These are phyloP conservation scores for Elymus sibiricus DNA, from an alignment of 176 grass and related monocot species.

Conservation along the genomic window DNA sequence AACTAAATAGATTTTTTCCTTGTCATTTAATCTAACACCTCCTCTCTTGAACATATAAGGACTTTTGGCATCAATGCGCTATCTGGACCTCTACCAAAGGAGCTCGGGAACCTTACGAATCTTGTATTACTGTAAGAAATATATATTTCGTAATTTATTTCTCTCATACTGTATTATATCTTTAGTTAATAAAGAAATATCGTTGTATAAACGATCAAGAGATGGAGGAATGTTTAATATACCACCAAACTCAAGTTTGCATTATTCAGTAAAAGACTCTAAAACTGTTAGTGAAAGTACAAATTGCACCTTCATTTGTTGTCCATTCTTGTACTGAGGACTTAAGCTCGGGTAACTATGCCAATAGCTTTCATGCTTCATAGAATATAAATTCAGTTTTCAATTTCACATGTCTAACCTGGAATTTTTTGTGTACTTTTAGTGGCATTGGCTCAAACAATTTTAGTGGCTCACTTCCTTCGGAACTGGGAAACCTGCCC, in stretches of 20 bases:
- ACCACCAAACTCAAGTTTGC: not conserved
- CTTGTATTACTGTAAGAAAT: conserved; percentile 47
- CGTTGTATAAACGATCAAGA: no score
- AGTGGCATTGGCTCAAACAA: conserved; percentile 39
- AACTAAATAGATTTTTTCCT: not conserved
- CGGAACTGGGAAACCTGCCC: conserved; percentile 45
- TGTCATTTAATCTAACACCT: not conserved
- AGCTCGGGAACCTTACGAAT: conserved; percentile 63
- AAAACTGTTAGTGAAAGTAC: not conserved
- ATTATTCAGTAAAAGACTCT: not conserved
- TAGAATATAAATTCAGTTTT: not conserved
- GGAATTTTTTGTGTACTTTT: not conserved
- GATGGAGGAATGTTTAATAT: not conserved
- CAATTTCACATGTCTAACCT: not conserved
- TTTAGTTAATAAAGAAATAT: no score
- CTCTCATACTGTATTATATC: not conserved
- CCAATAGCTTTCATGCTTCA: not conserved
- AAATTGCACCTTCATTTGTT: not conserved
- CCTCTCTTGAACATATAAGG: conserved; percentile 43
- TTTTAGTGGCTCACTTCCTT: conserved; percentile 48
- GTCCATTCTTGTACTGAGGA: not conserved
- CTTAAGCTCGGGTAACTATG: not conserved
- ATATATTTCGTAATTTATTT: not conserved
- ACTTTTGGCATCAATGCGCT: conserved; percentile 64
- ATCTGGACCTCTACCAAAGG: conserved; percentile 69